Evolutionary conservation across 805 yeast species (phyloP).

Genomic region (Saturnispora ahearnii): DNA sequence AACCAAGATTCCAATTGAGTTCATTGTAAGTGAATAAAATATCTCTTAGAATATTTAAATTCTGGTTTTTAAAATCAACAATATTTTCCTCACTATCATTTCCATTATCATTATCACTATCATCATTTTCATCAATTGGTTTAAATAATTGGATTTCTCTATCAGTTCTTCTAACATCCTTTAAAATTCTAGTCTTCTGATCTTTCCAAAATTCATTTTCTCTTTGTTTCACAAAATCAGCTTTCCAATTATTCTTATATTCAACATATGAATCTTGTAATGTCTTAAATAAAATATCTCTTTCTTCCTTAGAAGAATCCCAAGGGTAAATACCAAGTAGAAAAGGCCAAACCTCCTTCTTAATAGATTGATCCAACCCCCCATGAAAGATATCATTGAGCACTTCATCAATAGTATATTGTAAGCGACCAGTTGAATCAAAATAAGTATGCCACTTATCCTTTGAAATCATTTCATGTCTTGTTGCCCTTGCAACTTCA

Average conservation of each 20-base stretch:
- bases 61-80: conserved; percentile 63
- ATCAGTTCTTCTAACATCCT: conserved; percentile 90
- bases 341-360: conserved; percentile 81
- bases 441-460: conserved; percentile 83
- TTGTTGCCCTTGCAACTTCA: conserved; percentile 51
- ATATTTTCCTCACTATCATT: conserved; percentile 39
- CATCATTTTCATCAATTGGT: conserved; percentile 24
- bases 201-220: conserved; percentile 74
- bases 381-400: conserved; percentile 85
- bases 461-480: conserved; percentile 56
- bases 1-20: conserved; percentile 75
- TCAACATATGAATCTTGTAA: conserved; percentile 41
- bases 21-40: conserved; percentile 82
- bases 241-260: conserved; percentile 65
- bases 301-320: conserved; percentile 68
- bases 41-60: conserved; percentile 62
- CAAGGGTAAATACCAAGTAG: conserved; percentile 79
- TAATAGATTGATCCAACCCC: conserved; percentile 51
- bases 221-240: conserved; percentile 41
- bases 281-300: conserved; percentile 48
- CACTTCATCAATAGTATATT: conserved; percentile 67
- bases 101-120: conserved; percentile 27
- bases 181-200: conserved; percentile 82
- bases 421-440: conserved; percentile 67
- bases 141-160: conserved; percentile 60